A percentile compares a stretch with the other conserved stretches of the same genome.
Evolutionary conservation across 345 rosid species (phyloP).

Genomic region (Raphanus raphanistrum): DNA sequence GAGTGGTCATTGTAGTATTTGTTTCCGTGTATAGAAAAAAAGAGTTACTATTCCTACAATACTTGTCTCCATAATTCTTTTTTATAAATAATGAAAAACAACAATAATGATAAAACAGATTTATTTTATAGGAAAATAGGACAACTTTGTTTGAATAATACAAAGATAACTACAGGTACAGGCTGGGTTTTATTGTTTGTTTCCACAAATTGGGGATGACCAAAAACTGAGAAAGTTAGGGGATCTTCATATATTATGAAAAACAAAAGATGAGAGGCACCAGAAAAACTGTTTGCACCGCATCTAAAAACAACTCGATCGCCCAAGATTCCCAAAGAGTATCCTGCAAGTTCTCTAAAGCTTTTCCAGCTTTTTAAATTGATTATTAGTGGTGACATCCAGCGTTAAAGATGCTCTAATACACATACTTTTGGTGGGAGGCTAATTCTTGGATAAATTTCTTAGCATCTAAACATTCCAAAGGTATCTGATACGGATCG

Average conservation of each 20-base stretch:
- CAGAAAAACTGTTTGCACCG: background rate
- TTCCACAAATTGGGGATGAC: conserved; percentile 32
- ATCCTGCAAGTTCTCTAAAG: background rate
- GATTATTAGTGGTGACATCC: background rate
- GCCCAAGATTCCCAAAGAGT: background rate
- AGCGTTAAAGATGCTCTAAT: background rate
- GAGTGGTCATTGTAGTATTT: conserved; percentile 2
- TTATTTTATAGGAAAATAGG: background rate
- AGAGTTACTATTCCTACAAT: conserved; percentile 16
- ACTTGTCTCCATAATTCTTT: conserved; percentile 20
- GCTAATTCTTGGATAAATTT: background rate
- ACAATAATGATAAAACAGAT: background rate
- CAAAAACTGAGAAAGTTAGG: background rate
- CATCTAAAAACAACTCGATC: background rate
- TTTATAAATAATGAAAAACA: background rate
- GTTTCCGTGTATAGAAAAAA: conserved; percentile 24
- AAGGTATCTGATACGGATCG: background rate
- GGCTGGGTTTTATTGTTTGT: conserved; percentile 39
- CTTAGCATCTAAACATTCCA: background rate
- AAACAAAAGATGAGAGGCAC: background rate
- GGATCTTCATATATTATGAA: background rate
- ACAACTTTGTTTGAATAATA: conserved; percentile 22
- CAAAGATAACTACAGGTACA: conserved; percentile 27
- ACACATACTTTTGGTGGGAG: background rate
- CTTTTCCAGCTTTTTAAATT: background rate